Evolutionary conservation across 495 filamentous ascomycete genomes (phyloP), one percentile per base, ranked within the genome.

Genomic region (Xylaria curta): DNA sequence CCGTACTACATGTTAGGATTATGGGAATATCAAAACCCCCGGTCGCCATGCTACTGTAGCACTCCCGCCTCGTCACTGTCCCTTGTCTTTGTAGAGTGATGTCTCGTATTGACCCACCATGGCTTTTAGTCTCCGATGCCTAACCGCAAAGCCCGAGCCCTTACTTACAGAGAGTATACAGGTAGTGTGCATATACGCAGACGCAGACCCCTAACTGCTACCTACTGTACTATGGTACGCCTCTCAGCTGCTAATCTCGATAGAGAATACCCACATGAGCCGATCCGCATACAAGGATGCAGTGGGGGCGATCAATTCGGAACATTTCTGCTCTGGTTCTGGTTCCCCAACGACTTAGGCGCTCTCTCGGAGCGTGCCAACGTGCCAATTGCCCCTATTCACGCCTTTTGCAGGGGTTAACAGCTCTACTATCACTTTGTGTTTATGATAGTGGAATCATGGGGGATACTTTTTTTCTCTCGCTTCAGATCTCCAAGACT

Each of bases 51-150:
- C 59, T 54, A 54, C 49, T 10, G 33, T 31, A 44, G 33, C 44
- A 56, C 54, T 44, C 40, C 44, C 46, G 68, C 44, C 56, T 70
- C 47, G 31, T 47, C 46, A 42, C 31, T 56, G 42, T n/a, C 67
- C 58, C 58, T 31, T 59, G 46, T 64, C 47, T 31, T 21, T 40
- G 28, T 44, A 26, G 54, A 36, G 15, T 21, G 40, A 15, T 36
- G 40, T 36, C 46, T 70, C 68, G 68, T 70, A 70, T 70, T 19
- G 58, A 49, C 58, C 56, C 58, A 36, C 58, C 36, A 38, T 56
- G 46, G 59, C 19, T 70, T 44, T 51, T 69, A 70, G 59, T 53
- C 68, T 56, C 58, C 59, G 42, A 40, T 44, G 65, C 36, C 65
- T 36, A 67, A 67, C 47, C 49, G 33, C 33, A 67, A 13, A 13